phyloP scores from a whole-genome alignment of 73 alveolate genomes.

The Tetrahymena malaccensis region DNA sequence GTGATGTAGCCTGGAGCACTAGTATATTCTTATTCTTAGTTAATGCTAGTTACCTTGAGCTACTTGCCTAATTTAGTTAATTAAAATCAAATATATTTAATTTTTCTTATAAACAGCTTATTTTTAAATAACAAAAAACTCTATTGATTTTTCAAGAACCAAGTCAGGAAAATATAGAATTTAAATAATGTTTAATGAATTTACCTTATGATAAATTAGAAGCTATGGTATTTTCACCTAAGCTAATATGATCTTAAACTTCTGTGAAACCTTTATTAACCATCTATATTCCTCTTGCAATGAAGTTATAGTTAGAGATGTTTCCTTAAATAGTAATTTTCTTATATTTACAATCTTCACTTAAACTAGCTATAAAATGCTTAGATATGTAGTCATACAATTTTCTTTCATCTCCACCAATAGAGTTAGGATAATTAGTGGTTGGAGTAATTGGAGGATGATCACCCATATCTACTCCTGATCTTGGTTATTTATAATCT shows the following conservation, averaged over 20 bases:
- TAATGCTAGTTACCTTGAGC: slow-evolving; percentile 13
- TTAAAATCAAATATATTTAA: too few relatives aligned
- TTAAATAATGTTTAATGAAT: neutral
- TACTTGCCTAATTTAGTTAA: neutral
- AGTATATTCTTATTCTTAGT: slow-evolving; percentile 71
- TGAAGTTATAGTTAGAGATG: slow-evolving; percentile 70
- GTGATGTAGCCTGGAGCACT: slow-evolving; percentile 97
- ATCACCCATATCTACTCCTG: slow-evolving; percentile 98
- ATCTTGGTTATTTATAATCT: slow-evolving; percentile 53
- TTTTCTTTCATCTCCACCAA: slow-evolving; percentile 51
- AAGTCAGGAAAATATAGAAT: too few relatives aligned
- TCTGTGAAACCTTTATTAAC: slow-evolving; percentile 81
- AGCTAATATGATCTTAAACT: neutral
- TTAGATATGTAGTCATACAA: slow-evolving; percentile 71
- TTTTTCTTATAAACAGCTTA: too few relatives aligned
- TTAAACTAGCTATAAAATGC: slow-evolving; percentile 94
- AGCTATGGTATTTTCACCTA: neutral
- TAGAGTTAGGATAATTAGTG: slow-evolving; percentile 75
- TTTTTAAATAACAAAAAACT: too few relatives aligned
- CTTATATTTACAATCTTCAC: slow-evolving; percentile 86
- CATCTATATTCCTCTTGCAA: slow-evolving; percentile 66
- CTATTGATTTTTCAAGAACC: too few relatives aligned
- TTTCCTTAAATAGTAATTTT: slow-evolving; percentile 64
- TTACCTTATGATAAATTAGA: slow-evolving; percentile 23
- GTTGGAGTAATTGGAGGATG: slow-evolving; percentile 99